phyloP scores from a whole-genome alignment of 2,329 filamentous ascomycete genomes.

The Exophiala aquamarina region DNA sequence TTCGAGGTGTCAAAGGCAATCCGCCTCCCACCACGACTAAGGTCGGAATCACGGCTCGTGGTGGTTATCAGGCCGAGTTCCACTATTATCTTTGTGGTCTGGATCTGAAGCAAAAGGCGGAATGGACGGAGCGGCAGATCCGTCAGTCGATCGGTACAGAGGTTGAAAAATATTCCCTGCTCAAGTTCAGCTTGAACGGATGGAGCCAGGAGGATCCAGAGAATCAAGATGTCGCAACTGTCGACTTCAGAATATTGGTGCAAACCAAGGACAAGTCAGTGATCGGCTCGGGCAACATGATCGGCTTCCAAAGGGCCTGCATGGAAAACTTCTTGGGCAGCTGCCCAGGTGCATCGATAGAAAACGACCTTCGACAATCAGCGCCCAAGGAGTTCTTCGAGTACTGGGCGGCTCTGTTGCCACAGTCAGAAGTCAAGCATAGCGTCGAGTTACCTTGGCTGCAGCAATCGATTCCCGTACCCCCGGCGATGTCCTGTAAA shows the following conservation, averaged over 20 bases:
- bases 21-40: slow-evolving; percentile 47
- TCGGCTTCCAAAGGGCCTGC: slow-evolving; percentile 26
- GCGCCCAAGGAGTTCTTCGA: slow-evolving; percentile 26
- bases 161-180: slow-evolving; percentile 16
- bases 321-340: slow-evolving; percentile 30
- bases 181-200: slow-evolving; percentile 25
- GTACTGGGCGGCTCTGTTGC: slow-evolving; percentile 32
- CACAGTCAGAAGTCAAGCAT: slow-evolving; percentile 31
- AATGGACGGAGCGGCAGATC: slow-evolving; percentile 37
- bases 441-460: slow-evolving; percentile 25
- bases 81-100: slow-evolving; percentile 41
- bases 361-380: slow-evolving; percentile 21
- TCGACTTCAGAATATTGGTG: slow-evolving; percentile 37
- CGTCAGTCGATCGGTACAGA: slow-evolving; percentile 32
- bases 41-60: slow-evolving; percentile 40
- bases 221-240: slow-evolving; percentile 36
- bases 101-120: slow-evolving; percentile 40
- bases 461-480: slow-evolving; percentile 24
- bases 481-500: slow-evolving; percentile 24
- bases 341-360: slow-evolving; percentile 29
- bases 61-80: slow-evolving; percentile 42
- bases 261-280: slow-evolving; percentile 40
- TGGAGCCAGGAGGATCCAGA: slow-evolving; percentile 24
- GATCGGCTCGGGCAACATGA: slow-evolving; percentile 18
- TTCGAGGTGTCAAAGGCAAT: slow-evolving; percentile 43